Percentiles rank a stretch among this genome's conserved stretches.
Conservation (phyloP, 805 yeast genomes). For the Spathaspora boniae region DNA sequence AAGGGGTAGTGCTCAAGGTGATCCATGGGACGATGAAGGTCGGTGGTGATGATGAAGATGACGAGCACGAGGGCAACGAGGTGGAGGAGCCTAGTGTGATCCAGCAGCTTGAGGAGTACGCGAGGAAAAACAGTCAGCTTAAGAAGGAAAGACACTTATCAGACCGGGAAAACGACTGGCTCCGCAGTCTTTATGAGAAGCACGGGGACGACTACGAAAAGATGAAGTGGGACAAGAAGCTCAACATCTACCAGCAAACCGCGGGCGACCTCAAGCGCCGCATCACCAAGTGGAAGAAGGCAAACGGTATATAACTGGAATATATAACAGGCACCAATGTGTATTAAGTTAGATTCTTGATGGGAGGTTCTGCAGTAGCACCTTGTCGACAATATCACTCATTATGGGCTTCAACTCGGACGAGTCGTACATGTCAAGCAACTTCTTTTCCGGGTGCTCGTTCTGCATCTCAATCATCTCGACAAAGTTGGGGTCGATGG, state of each 20-base stretch:
- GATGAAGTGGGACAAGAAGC: conserved; percentile 89
- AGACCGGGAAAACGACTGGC: conserved; percentile 75
- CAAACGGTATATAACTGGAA: conserved; percentile 24
- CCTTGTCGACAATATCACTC: conserved; percentile 31
- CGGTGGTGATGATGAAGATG: conserved; percentile 1
- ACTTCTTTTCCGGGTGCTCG: conserved; percentile 17
- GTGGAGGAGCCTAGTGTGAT: conserved; percentile 55
- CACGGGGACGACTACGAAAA: conserved; percentile 85
- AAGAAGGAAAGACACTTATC: conserved; percentile 56
- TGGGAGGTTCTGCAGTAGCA: conserved; percentile 29
- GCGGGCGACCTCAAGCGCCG: conserved; percentile 80
- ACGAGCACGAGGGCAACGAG: conserved; percentile 19
- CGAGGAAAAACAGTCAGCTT: conserved; percentile 42
- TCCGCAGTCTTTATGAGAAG: conserved; percentile 58
- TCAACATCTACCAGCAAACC: conserved; percentile 78
- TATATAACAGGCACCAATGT: not conserved
- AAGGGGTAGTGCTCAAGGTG: conserved; percentile 66
- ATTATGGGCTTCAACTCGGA: conserved; percentile 37
- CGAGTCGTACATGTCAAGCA: conserved; percentile 33
- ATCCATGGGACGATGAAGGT: conserved; percentile 65
- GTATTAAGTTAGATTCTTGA: conserved; percentile 6
- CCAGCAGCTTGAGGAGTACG: conserved; percentile 57
- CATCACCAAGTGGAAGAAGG: conserved; percentile 65
- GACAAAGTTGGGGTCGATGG: conserved; percentile 90
- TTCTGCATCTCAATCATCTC: conserved; percentile 73